Base-by-base conservation (phyloP, 805 yeast genomes). In the Candida wancherniae region DNA sequence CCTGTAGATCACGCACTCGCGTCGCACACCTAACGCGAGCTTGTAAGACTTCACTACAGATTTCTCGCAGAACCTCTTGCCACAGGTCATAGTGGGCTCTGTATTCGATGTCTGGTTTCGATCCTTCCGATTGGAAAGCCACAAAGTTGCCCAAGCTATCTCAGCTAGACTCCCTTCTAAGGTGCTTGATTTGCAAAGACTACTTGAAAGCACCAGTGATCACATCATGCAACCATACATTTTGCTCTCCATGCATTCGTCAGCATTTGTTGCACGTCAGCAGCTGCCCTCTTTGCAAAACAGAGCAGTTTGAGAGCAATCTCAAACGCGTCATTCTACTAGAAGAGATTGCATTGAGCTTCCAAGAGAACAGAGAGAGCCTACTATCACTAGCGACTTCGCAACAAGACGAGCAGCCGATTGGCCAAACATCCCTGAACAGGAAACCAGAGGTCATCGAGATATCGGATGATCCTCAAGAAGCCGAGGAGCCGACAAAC, bases 151-250 rank as follows among this genome's bases (percentile, higher is more conserved):
- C 94, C 3, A 57, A 53, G 11, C 53, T 85, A 3, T 45, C 67
- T 2, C 77, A 71, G 29, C 57, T 88, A 3, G 96, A 88, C 41
- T 67, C 85, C 2, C 61, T 80, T 15, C 62, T 86, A 29, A 53
- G 95, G 48, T 88, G 97, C 51, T 87, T 82, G 45, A 82, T 88
- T 7, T 88, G 97, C 56, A 84, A 87, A 47, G 96, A 86, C 38
- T 75, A 81, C 41, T 64, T 84, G 33, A 69, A 61, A 19, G 83
- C 88, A 1, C 96, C 97, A 1, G 84, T 85, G 21, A 58, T 82
- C 24, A 84, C 96, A 1, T 71, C 80, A 2, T 88, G 97, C 61
- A 80, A 84, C 21, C 97, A 88, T 54, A 79, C 88, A 1, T 88
- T 86, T 53, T 88, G 97, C 56, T 84, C 95, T 0, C 67, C 78